phyloP scores from a whole-genome alignment of 495 filamentous ascomycete species.

The Parathielavia appendiculata region DNA sequence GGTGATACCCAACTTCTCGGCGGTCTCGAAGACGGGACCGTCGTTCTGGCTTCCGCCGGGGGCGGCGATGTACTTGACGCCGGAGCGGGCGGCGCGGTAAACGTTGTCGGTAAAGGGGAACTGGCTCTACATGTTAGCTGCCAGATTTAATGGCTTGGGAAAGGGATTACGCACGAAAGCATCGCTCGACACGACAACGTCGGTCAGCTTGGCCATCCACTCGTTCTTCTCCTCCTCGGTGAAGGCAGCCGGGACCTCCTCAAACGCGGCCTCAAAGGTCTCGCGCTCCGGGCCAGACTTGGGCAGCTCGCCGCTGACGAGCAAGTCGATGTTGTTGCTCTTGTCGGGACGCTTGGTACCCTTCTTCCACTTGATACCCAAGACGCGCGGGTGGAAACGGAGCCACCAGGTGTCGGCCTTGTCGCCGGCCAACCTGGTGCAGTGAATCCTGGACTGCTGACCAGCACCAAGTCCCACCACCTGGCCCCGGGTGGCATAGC shows the following conservation, averaged over 20 bases:
- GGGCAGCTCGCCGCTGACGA: constrained; percentile 83
- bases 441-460: constrained; percentile 96
- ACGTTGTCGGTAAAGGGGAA: constrained; percentile 99
- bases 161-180: constrained; percentile 68
- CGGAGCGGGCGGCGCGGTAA: constrained; percentile 79
- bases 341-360: constrained; percentile 94
- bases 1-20: constrained; percentile 82
- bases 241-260: constrained; percentile 81
- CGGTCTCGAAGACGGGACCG: constrained; percentile 78
- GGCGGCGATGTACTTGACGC: constrained; percentile 92
- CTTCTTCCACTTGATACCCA: constrained; percentile 91
- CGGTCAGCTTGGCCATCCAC: constrained; percentile 74
- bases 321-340: constrained; percentile 93
- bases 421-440: constrained; percentile 95
- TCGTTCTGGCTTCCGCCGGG: constrained; percentile 94
- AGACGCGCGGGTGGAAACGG: constrained; percentile 83
- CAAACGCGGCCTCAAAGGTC: constrained; percentile 83
- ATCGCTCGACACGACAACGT: constrained; percentile 85
- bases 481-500: constrained; percentile 93
- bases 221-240: constrained; percentile 75
- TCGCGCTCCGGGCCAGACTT: constrained; percentile 74
- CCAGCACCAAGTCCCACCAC: constrained; percentile 91
- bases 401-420: constrained; percentile 99
- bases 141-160: constrained; percentile 15
- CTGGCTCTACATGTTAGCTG: constrained; percentile 36